Evolutionary conservation across 768 basidiomycete species (phyloP).

Genomic region (Imleria badia): DNA sequence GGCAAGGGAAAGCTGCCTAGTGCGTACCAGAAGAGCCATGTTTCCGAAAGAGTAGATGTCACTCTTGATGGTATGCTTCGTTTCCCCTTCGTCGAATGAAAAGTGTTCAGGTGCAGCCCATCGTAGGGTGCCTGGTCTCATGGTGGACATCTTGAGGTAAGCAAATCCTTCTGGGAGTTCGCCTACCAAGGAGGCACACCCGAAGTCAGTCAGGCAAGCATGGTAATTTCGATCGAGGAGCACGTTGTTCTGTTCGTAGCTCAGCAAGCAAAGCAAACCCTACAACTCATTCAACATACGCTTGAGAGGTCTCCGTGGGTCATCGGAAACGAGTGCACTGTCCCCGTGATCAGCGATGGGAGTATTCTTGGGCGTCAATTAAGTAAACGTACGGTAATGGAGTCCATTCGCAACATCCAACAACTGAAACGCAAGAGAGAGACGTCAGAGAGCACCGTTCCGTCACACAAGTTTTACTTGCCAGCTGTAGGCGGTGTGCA

Average conservation of each 20-base stretch:
- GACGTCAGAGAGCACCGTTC: not conserved
- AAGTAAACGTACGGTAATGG: not conserved
- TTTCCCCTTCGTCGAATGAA: not conserved
- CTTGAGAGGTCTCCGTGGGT: slow-evolving; percentile 8
- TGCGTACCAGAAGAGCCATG: not conserved
- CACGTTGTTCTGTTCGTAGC: slow-evolving; percentile 4
- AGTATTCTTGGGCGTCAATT: not conserved
- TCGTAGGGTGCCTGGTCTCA: slow-evolving; percentile 4
- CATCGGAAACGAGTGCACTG: slow-evolving; percentile 13
- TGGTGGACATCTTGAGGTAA: not conserved
- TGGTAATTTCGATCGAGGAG: slow-evolving; percentile 7
- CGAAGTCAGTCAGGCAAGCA: slow-evolving; percentile 9
- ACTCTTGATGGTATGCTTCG: not conserved
- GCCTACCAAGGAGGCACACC: slow-evolving; percentile 8
- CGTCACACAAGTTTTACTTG: not conserved
- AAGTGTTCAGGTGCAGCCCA: slow-evolving; percentile 10
- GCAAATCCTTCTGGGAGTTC: slow-evolving; percentile 1
- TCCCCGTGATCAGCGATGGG: not conserved
- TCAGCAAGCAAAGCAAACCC: not conserved
- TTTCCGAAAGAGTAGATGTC: slow-evolving; percentile 14
- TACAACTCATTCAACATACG: not conserved
- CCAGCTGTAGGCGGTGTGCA: slow-evolving; percentile 3
- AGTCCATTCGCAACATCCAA: slow-evolving; percentile 9
- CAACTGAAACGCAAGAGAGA: not conserved
- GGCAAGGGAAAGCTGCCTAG: not conserved